A percentile compares a stretch with the other conserved stretches of the same genome.
Evolutionary conservation across 2,329 filamentous ascomycete species (phyloP).

Genomic region (Fusarium tupiense): DNA sequence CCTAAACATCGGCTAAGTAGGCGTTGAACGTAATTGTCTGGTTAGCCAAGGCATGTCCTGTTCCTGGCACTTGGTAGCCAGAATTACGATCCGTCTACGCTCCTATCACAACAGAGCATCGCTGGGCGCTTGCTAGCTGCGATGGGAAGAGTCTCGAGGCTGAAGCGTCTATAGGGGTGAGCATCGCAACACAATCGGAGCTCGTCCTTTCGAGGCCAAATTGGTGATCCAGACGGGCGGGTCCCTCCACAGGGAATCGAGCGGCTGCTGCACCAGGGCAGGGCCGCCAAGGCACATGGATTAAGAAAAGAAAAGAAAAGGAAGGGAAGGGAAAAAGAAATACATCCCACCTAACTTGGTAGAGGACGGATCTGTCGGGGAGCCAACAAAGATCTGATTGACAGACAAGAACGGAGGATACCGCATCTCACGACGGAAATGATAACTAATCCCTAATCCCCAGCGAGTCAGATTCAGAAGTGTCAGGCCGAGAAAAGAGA

Average conservation of each 20-base stretch:
- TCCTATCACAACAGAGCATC: slow-evolving; percentile 18
- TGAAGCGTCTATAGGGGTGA: slow-evolving; percentile 16
- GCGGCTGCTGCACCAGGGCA: slow-evolving; percentile 13
- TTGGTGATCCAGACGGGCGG: slow-evolving; percentile 35
- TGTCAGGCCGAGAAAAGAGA: not conserved
- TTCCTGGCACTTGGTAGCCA: not conserved
- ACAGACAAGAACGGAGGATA: slow-evolving; percentile 11
- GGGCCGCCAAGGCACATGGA: slow-evolving; percentile 12
- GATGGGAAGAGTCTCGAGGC: slow-evolving; percentile 22
- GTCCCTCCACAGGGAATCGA: slow-evolving; percentile 32
- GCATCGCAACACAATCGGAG: slow-evolving; percentile 31
- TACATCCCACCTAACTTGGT: not conserved
- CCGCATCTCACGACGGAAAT: not conserved
- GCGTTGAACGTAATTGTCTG: slow-evolving; percentile 2
- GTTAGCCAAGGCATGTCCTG: not conserved
- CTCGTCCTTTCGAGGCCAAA: slow-evolving; percentile 18
- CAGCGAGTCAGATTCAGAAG: not conserved
- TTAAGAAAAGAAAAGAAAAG: not conserved
- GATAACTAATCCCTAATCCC: not conserved
- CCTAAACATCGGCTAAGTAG: not conserved
- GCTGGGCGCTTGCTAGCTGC: slow-evolving; percentile 15
- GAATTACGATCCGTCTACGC: slow-evolving; percentile 6
- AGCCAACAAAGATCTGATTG: slow-evolving; percentile 17
- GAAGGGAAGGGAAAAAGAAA: not conserved
- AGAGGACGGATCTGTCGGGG: slow-evolving; percentile 4